Evolutionary conservation across 2,329 filamentous ascomycete genomes (phyloP).

Genomic region (Lomentospora prolificans): DNA sequence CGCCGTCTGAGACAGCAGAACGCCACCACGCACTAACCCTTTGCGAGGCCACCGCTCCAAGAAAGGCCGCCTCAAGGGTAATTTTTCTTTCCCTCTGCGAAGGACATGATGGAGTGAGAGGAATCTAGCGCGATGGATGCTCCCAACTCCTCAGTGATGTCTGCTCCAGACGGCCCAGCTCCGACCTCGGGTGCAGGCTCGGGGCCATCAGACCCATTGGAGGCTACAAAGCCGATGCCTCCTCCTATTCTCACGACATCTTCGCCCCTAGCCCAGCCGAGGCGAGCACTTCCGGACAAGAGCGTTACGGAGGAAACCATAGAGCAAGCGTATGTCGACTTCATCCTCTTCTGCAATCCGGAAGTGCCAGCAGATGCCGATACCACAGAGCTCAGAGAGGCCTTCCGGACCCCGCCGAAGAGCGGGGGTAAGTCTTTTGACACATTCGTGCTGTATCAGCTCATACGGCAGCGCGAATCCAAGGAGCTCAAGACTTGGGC

Average conservation of each 20-base stretch:
- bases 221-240: not conserved
- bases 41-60: not conserved
- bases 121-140: not conserved
- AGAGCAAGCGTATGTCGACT: constrained; percentile 72
- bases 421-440: constrained; percentile 83
- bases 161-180: not conserved
- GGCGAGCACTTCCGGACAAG: constrained; percentile 48
- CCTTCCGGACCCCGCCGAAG: constrained; percentile 70
- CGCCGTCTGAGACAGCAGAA: not conserved
- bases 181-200: too few relatives aligned
- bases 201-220: not conserved
- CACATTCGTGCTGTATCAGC: constrained; percentile 64
- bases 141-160: not conserved
- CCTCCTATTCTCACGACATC: too few relatives aligned
- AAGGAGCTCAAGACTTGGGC: constrained; percentile 92
- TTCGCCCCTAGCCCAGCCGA: not conserved
- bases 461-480: constrained; percentile 67
- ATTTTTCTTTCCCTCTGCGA: not conserved
- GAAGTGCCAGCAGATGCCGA: constrained; percentile 58
- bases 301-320: constrained; percentile 61
- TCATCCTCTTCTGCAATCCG: constrained; percentile 88
- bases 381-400: constrained; percentile 59
- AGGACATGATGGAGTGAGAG: not conserved
- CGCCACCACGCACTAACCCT: not conserved
- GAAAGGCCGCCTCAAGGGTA: too few relatives aligned